Percentiles rank a stretch among this genome's conserved stretches.
Conservation (phyloP, 805 yeast species). For the Myxozyma vanderwaltii region DNA sequence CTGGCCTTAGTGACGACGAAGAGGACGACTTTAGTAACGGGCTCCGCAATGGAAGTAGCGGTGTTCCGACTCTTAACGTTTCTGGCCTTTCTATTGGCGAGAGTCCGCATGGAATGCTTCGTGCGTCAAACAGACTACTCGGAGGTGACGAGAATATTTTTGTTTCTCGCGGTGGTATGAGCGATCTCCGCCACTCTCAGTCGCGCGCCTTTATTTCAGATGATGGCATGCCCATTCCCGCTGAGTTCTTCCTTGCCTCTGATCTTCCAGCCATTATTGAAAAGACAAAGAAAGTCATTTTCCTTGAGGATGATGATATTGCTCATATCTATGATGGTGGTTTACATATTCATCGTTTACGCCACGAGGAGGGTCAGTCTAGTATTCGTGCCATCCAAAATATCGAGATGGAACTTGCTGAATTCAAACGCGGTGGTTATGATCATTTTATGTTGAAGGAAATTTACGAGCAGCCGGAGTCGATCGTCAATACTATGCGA, state of each 20-base stretch:
- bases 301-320: constrained; percentile 96
- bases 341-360: constrained; percentile 95
- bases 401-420: constrained; percentile 92
- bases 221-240: constrained; percentile 88
- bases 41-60: constrained; percentile 37
- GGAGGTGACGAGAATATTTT: neutral
- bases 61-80: neutral
- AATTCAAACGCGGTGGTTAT: constrained; percentile 97
- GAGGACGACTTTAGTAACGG: constrained; percentile 51
- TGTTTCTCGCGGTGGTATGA: constrained; percentile 1
- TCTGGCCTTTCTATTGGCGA: neutral
- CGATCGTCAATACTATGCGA: constrained; percentile 98
- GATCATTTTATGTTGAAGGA: constrained; percentile 98
- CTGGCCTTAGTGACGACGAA: constrained; percentile 33
- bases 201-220: constrained; percentile 96
- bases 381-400: constrained; percentile 95
- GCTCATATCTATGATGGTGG: constrained; percentile 99
- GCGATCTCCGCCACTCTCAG: constrained; percentile 81
- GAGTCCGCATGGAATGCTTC: constrained; percentile 3
- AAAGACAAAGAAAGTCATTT: constrained; percentile 95
- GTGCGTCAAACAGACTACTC: neutral
- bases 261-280: constrained; percentile 98
- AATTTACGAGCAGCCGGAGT: constrained; percentile 97
- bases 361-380: constrained; percentile 70
- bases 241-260: constrained; percentile 92